Evolutionary conservation across 2,329 filamentous ascomycete genomes (phyloP), one percentile per base, ranked within the genome.

Genomic region (Cadophora sp.): DNA sequence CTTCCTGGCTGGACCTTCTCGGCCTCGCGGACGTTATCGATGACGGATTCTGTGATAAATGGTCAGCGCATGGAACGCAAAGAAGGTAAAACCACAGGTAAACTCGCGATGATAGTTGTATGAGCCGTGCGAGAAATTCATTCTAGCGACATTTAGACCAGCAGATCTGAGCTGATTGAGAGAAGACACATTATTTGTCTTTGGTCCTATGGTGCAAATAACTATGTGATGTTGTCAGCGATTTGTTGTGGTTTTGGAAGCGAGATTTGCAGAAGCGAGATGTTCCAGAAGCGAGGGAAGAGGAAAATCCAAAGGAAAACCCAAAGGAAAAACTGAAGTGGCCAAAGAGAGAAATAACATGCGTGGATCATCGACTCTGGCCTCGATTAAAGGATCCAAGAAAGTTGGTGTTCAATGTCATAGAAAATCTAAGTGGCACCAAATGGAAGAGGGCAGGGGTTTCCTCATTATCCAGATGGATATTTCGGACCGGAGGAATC

Each of bases 61-160:
- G 6, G 48, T 55, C 3, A 55, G 50, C 50, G 36, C 18, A 13
- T 18, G 9, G 24, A 18, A 18, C 14, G 11, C 27, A 30, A 16
- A 18, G 24, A 36, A 33, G 14, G 27, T 5, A 14, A 51, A 51
- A 27, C 30, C 33, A n/a, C n/a, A 20, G 33, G 5, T 2, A 39
- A 11, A 22, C 20, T 58, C 41, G 18, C 55, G 93, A 84, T 97
- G 94, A 85, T 97, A 99, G 84, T 94, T 94, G 82, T 98, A 96
- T 74, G 90, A 91, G 77, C 93, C 93, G 82, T 97, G 93, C 73
- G 92, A 97, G 81, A 98, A 98, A 91, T 99, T 99, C 96, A 99
- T 99, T 84, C 96, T 95, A 75, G 98, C 96, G 74, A 99, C 94
- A 83, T 98, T 98, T 77, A 98, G 90, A 82, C 96, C 96, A 73